Base-by-base conservation (phyloP, 768 basidiomycete genomes). In the Arthromyces matolae region DNA sequence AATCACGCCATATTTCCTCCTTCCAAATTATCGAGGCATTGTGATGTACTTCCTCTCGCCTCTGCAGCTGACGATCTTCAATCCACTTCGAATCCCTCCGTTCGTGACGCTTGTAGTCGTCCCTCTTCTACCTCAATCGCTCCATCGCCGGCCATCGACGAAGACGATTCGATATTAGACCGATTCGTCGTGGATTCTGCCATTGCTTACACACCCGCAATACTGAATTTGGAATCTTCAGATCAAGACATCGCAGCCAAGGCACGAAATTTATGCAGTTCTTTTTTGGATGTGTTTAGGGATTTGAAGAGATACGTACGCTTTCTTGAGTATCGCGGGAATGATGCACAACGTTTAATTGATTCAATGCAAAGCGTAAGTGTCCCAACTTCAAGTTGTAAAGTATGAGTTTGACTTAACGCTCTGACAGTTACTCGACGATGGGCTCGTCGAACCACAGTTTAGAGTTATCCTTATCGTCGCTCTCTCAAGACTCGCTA, bases 401-500 rank as follows among this genome's bases (percentile, higher is more conserved):
- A 36, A 10, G n/a, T n/a, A n/a, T n/a, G n/a, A n/a, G n/a, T n/a
- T n/a, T n/a, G n/a, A 45, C 16, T 28, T 2, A 29, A 28, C 42
- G 7, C 23, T 28, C 34, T 25, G 20, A 24, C 25, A 45, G 44
- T 29, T 29, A 5, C 25, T 45, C 13, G 44, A 45, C 31, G 12
- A n/a, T 16, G 37, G 28, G 5, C 22, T 39, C 12, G 45, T 47
- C 4, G 37, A 47, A 12, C 19, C 1, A 39, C 13, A 39, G 13
- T 28, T 31, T 8, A 14, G 28, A 39, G 45, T 39, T 9, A 39
- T 24, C 6, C 25, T 47, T 29, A 8, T 32, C 9, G 45, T 47
- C 12, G 45, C 45, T 47, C 37, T 47, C 13, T 47, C 45, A 10
- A 35, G 45, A 22, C 32, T 47, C 8, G 35, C 35, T 22, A 36